A percentile compares a stretch with the other conserved stretches of the same genome.
phyloP scores from a whole-genome alignment of 768 basidiomycete species.

The Psilocybe tampanensis region DNA sequence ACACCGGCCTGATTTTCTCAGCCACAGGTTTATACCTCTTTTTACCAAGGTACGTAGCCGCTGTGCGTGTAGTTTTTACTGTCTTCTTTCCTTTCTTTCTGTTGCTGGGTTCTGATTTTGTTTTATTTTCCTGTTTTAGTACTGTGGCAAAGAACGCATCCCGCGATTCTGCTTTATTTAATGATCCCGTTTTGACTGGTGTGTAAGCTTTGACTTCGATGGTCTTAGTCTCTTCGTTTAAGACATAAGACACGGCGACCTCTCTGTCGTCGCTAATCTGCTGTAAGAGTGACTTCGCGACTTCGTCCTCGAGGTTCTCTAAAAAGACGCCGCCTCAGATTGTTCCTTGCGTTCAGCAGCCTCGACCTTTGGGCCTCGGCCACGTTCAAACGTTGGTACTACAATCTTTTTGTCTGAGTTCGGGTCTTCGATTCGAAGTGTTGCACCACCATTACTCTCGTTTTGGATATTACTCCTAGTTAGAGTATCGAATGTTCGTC shows the following conservation, averaged over 20 bases:
- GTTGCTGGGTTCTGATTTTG: neutral
- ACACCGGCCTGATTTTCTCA: neutral
- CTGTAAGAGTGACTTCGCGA: conserved; percentile 18
- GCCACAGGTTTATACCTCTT: neutral
- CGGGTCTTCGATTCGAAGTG: conserved; percentile 26
- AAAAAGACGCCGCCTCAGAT: conserved; percentile 7
- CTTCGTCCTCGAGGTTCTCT: conserved; percentile 18
- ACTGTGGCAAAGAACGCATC: neutral
- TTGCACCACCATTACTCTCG: conserved; percentile 16
- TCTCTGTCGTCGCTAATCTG: conserved; percentile 15
- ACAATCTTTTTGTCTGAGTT: conserved; percentile 14
- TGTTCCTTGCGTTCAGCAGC: neutral
- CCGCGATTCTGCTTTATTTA: neutral
- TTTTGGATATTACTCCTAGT: conserved; percentile 21
- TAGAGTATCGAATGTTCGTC: conserved; percentile 30
- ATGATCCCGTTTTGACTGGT: neutral
- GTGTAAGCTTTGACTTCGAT: neutral
- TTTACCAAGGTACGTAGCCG: neutral
- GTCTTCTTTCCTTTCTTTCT: neutral
- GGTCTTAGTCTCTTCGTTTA: neutral
- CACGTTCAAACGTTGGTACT: conserved; percentile 11
- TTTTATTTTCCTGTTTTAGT: neutral
- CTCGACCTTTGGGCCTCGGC: conserved; percentile 20
- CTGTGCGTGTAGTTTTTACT: neutral
- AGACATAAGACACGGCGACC: conserved; percentile 4